Evolutionary conservation across 106 monocot species (phyloP).

Genomic region (Dendrobium chrysotoxum): DNA sequence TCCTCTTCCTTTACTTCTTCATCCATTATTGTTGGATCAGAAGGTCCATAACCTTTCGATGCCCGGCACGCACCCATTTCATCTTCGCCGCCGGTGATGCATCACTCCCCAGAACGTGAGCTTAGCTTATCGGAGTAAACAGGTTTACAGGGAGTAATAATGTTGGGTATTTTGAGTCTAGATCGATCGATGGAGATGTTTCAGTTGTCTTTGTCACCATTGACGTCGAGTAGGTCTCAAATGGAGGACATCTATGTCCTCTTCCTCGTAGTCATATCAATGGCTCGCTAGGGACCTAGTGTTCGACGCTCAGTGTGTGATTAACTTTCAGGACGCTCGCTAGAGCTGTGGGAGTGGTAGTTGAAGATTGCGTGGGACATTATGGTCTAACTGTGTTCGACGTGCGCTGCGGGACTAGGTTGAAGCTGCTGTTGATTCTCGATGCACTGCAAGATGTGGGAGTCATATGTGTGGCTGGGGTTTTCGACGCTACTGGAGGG

Average conservation of each 20-base stretch:
- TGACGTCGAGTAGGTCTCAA: conserved; percentile 1
- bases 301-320: too few species aligned
- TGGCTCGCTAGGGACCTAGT: too few species aligned
- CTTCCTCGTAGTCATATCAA: too few species aligned
- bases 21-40: conserved; percentile 17
- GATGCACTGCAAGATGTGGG: too few species aligned
- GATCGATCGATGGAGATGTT: neutral
- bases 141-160: neutral
- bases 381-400: too few species aligned
- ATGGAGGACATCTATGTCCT: neutral
- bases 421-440: too few species aligned
- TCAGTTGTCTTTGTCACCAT: neutral
- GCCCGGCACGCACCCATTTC: neutral
- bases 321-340: too few species aligned
- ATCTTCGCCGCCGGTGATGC: neutral
- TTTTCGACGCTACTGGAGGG: too few species aligned
- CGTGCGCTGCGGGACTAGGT: too few species aligned
- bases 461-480: too few species aligned
- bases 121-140: neutral
- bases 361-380: too few species aligned
- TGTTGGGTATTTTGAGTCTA: conserved; percentile 10
- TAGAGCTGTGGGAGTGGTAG: too few species aligned
- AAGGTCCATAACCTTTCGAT: neutral
- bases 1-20: conserved; percentile 45
- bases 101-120: neutral